These are phyloP conservation scores for Helminthosporium solani DNA, from an alignment of 2,329 filamentous ascomycete species.

Conservation along the genomic window DNA sequence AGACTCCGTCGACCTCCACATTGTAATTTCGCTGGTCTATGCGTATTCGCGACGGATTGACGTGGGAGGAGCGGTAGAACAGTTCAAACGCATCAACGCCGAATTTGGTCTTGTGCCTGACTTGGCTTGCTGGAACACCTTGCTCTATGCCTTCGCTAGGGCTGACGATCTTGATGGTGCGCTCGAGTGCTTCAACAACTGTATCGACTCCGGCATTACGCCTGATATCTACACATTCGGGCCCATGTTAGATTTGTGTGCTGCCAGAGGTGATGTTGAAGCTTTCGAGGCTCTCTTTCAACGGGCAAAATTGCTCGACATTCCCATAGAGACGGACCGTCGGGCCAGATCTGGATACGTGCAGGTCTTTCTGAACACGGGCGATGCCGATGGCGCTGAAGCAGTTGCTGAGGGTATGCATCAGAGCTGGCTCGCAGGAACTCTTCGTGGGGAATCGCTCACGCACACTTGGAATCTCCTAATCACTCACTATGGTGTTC, in stretches of 20 bases:
- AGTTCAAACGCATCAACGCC: slow-evolving; percentile 62
- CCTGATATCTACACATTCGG: slow-evolving; percentile 68
- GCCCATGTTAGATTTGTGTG: slow-evolving; percentile 71
- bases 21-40: slow-evolving; percentile 55
- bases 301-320: slow-evolving; percentile 55
- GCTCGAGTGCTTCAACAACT: slow-evolving; percentile 62
- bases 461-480: slow-evolving; percentile 78
- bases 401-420: slow-evolving; percentile 61
- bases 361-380: slow-evolving; percentile 58
- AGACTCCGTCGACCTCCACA: slow-evolving; percentile 11
- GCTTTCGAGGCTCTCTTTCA: slow-evolving; percentile 66
- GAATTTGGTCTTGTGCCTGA: slow-evolving; percentile 61
- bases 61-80: slow-evolving; percentile 56
- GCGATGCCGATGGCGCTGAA: slow-evolving; percentile 43
- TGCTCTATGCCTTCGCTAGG: slow-evolving; percentile 70
- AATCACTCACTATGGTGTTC: slow-evolving; percentile 66
- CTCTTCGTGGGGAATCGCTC: slow-evolving; percentile 50
- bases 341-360: slow-evolving; percentile 53
- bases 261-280: slow-evolving; percentile 70
- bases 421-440: slow-evolving; percentile 39
- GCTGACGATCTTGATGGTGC: slow-evolving; percentile 67
- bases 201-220: slow-evolving; percentile 51
- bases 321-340: slow-evolving; percentile 24
- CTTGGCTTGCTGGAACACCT: slow-evolving; percentile 69
- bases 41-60: slow-evolving; percentile 72